phyloP scores from a whole-genome alignment of 306 rosid genomes.

The Urtica urens region DNA sequence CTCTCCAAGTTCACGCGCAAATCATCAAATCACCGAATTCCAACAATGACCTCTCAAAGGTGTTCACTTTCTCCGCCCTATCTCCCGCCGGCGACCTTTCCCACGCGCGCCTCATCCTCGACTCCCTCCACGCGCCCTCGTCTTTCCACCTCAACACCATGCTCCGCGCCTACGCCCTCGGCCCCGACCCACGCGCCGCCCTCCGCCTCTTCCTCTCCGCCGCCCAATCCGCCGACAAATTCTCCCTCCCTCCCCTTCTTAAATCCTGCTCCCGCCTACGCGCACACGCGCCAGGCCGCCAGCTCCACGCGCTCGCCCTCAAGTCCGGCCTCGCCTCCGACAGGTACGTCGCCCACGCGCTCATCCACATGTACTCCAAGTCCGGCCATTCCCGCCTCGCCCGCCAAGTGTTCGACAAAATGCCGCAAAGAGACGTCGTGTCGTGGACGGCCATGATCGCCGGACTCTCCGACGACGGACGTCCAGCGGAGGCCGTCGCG shows the following conservation, averaged over 20 bases:
- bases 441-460: conserved; percentile 43
- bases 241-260: conserved; percentile 36
- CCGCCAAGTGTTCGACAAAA: conserved; percentile 28
- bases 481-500: conserved; percentile 23
- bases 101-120: conserved; percentile 39
- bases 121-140: conserved; percentile 20
- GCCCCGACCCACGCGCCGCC: conserved; percentile 28
- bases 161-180: conserved; percentile 35
- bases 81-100: conserved; percentile 40
- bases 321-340: conserved; percentile 27
- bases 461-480: conserved; percentile 24
- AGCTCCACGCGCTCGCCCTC: conserved; percentile 25
- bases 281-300: conserved; percentile 26
- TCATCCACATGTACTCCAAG: conserved; percentile 23
- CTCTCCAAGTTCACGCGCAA: conserved; percentile 46
- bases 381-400: conserved; percentile 29
- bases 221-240: conserved; percentile 29
- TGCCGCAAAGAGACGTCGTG: conserved; percentile 41
- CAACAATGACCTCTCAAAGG: conserved; percentile 18
- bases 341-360: conserved; percentile 31
- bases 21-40: conserved; percentile 24
- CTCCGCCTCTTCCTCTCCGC: conserved; percentile 28
- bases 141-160: conserved; percentile 47
- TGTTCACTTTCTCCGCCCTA: conserved; percentile 46
- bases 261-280: conserved; percentile 35